A percentile compares a stretch with the other conserved stretches of the same genome.
Conservation (phyloP, 768 basidiomycete species). For the Rhodotorula paludigena region DNA sequence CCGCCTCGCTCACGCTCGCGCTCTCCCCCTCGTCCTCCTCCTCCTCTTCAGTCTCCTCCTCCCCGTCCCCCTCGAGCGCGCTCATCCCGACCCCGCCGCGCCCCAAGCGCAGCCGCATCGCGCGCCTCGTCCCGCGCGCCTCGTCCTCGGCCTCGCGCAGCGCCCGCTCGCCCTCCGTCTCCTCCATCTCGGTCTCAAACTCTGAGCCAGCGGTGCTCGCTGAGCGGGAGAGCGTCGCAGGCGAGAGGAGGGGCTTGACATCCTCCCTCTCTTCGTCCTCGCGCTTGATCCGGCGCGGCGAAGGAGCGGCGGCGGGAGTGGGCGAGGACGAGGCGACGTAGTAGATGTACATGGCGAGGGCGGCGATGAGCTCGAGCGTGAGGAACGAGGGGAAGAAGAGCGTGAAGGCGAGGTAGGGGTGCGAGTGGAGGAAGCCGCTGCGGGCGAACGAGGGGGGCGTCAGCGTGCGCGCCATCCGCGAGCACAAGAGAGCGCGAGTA, state of each 20-base stretch:
- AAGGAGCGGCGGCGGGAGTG: background rate
- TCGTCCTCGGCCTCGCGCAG: background rate
- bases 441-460: background rate
- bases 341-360: constrained; percentile 11
- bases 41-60: background rate
- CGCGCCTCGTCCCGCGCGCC: background rate
- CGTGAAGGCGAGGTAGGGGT: constrained; percentile 17
- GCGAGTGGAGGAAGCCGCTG: constrained; percentile 7
- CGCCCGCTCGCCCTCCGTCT: too few species aligned
- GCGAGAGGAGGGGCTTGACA: background rate
- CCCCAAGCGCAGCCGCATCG: background rate
- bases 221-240: background rate
- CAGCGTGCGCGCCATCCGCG: background rate
- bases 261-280: background rate
- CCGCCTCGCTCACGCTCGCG: background rate
- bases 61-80: background rate
- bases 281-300: background rate
- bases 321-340: constrained; percentile 2
- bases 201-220: too few species aligned
- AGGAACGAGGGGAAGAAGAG: constrained; percentile 29
- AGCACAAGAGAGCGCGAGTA: background rate
- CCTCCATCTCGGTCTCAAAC: too few species aligned
- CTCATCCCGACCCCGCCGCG: constrained; percentile 4
- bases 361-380: constrained; percentile 15
- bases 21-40: background rate